Conservation (phyloP, 768 basidiomycete species). For the Nidula microcarpa region DNA sequence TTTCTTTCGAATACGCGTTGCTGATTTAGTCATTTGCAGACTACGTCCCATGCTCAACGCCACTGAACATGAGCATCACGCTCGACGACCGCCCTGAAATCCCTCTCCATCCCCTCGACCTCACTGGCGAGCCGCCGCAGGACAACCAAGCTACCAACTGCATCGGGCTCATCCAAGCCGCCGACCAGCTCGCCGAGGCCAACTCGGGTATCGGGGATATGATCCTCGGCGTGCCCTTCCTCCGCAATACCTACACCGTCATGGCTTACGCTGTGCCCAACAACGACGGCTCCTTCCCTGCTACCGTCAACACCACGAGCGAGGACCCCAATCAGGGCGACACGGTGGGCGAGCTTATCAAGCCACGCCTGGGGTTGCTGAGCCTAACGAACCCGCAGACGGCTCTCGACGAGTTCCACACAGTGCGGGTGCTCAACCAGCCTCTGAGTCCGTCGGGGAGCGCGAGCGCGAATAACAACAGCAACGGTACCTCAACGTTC, state of each 20-base stretch:
- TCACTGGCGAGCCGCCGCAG: constrained; percentile 46
- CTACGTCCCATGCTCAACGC: constrained; percentile 68
- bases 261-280: constrained; percentile 59
- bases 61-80: constrained; percentile 70
- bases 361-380: constrained; percentile 56
- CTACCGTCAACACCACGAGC: constrained; percentile 1
- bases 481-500: constrained; percentile 10
- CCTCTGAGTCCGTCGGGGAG: constrained; percentile 33
- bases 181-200: constrained; percentile 35
- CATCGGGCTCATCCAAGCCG: constrained; percentile 65
- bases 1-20: neutral
- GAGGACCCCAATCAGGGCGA: too few species aligned
- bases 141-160: constrained; percentile 46
- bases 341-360: constrained; percentile 13
- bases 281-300: constrained; percentile 39
- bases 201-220: constrained; percentile 53
- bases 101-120: constrained; percentile 72
- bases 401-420: constrained; percentile 67
- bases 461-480: constrained; percentile 1
- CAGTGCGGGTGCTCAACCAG: constrained; percentile 63
- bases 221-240: constrained; percentile 75
- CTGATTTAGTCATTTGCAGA: constrained; percentile 33
- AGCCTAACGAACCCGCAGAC: constrained; percentile 56
- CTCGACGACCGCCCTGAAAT: constrained; percentile 55
- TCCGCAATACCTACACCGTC: constrained; percentile 75